phyloP scores from a whole-genome alignment of 78 protist species.

The Dictyostelium purpureum region DNA sequence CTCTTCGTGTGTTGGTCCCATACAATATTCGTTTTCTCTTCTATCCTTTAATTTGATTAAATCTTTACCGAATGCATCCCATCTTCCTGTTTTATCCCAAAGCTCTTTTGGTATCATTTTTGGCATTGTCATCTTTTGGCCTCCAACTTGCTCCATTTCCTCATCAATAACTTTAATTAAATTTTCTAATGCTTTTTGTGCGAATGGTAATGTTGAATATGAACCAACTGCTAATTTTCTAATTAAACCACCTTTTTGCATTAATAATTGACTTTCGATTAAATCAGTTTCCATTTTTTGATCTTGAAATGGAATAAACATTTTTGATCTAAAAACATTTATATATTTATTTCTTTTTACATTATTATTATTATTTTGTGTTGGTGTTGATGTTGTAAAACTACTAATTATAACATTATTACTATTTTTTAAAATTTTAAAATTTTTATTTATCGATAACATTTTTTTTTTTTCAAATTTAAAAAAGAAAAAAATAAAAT shows the following conservation, averaged over 20 bases:
- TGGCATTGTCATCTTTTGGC: constrained; percentile 83
- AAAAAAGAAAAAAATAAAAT: not conserved
- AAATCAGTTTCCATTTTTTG: constrained; percentile 25
- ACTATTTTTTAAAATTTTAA: not conserved
- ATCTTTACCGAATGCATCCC: constrained; percentile 65
- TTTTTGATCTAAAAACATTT: constrained; percentile 22
- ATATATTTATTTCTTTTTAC: not conserved
- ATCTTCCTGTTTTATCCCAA: constrained; percentile 79
- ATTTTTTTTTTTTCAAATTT: not conserved
- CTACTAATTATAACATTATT: not conserved
- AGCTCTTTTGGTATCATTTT: constrained; percentile 31
- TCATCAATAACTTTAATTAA: constrained; percentile 47
- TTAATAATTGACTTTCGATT: constrained; percentile 47
- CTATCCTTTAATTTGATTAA: constrained; percentile 69
- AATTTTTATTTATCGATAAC: not conserved
- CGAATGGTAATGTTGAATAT: constrained; percentile 66
- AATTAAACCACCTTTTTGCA: constrained; percentile 66
- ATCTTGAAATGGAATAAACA: constrained; percentile 61
- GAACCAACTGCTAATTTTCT: constrained; percentile 61
- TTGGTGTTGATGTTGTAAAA: not conserved
- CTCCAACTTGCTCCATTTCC: constrained; percentile 72
- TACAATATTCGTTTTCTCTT: constrained; percentile 60
- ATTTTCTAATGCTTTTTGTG: constrained; percentile 58
- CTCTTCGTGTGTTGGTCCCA: constrained; percentile 93
- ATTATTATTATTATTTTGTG: not conserved